Percentiles rank a stretch among this genome's conserved stretches.
phyloP scores from a whole-genome alignment of 306 rosid species.

The Acacia confusa region DNA sequence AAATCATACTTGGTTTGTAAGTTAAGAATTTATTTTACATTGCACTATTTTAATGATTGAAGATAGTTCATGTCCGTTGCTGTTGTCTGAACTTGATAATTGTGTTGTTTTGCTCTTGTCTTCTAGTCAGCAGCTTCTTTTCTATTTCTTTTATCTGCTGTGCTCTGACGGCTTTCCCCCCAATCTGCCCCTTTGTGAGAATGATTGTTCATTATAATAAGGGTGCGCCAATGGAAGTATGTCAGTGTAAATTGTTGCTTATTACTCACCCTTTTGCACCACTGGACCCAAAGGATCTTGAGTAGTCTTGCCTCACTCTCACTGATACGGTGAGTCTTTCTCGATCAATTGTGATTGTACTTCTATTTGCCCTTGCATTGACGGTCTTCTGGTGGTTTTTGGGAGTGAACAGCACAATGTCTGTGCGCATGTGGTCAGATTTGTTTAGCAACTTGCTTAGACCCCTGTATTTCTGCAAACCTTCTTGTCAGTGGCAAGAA shows the following conservation, averaged over 20 bases:
- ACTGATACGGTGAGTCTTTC: constrained; percentile 4
- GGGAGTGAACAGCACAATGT: neutral
- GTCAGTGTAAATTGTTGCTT: neutral
- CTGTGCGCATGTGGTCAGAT: neutral
- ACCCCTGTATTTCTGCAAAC: constrained; percentile 8
- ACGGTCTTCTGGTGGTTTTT: neutral
- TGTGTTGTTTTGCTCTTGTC: neutral
- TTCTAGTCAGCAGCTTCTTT: neutral
- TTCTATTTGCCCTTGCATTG: constrained; percentile 3
- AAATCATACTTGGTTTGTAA: constrained; percentile 3
- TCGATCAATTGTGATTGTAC: neutral
- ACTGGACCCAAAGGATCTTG: constrained; percentile 9
- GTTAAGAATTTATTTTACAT: neutral
- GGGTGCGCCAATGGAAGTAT: neutral
- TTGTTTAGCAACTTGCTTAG: constrained; percentile 17
- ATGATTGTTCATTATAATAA: neutral
- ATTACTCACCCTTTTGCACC: neutral
- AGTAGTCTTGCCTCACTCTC: constrained; percentile 11
- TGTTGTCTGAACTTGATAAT: neutral
- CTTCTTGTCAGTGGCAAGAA: constrained; percentile 20
- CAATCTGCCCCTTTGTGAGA: constrained; percentile 22
- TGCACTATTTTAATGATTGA: neutral
- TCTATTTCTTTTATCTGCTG: neutral
- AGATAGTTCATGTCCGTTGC: neutral
- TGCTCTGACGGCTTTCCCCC: neutral